These are phyloP conservation scores for Haematococcus sp. DNA, from an alignment of 139 green algal species.

Conservation along the genomic window DNA sequence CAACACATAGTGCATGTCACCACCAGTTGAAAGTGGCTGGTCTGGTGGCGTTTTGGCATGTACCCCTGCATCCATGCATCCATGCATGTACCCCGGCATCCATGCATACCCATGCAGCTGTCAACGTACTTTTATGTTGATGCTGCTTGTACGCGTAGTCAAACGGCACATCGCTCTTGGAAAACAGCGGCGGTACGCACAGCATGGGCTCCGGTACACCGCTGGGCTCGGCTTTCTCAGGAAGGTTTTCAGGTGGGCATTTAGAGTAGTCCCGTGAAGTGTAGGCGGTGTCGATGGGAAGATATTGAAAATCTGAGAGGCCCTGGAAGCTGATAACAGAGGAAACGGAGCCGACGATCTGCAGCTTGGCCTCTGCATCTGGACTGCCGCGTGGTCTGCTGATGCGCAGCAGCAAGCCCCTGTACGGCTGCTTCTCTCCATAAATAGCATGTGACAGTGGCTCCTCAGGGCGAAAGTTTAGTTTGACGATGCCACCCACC, in stretches of 20 bases:
- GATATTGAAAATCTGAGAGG: conserved; percentile 43
- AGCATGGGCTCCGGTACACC: conserved; percentile 27
- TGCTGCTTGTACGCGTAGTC: conserved; percentile 37
- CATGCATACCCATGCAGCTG: background rate
- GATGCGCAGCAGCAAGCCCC: conserved; percentile 32
- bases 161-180: conserved; percentile 36
- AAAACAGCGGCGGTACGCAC: conserved; percentile 43
- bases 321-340: conserved; percentile 31
- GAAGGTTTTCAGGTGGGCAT: conserved; percentile 17
- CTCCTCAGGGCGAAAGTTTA: conserved; percentile 37
- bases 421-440: conserved; percentile 21
- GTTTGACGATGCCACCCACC: conserved; percentile 2
- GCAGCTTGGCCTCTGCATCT: background rate
- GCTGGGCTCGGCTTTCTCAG: conserved; percentile 25
- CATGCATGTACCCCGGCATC: background rate
- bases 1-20: background rate
- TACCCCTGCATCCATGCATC: too few relatives aligned
- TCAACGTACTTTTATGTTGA: background rate
- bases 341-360: conserved; percentile 13
- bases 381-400: background rate
- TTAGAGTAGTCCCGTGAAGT: background rate
- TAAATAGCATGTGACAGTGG: conserved; percentile 35
- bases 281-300: conserved; percentile 22
- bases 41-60: too few relatives aligned
- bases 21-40: too few relatives aligned